Conservation (phyloP, 768 basidiomycete species). For the Aureoboletus auriporus region DNA sequence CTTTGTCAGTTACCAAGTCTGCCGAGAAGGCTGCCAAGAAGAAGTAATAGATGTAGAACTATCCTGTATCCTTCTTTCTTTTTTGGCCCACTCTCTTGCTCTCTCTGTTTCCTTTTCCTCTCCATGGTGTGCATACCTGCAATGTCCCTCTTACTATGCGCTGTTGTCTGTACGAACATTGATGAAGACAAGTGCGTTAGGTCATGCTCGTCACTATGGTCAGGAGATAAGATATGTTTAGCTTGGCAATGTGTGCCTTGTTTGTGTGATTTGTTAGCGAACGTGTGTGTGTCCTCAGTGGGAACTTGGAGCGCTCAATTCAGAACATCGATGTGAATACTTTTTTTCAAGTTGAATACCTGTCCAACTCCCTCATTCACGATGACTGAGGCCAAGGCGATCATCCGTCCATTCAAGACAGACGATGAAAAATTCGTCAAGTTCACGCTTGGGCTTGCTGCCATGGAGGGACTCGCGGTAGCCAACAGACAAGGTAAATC, state of each 20-base stretch:
- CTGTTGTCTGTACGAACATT: slow-evolving; percentile 46
- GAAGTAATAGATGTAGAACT: slow-evolving; percentile 83
- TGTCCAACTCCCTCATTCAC: neutral
- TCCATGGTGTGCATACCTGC: slow-evolving; percentile 32
- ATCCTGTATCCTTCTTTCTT: slow-evolving; percentile 53
- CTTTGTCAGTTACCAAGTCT: slow-evolving; percentile 76
- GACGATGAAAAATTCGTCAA: slow-evolving; percentile 58
- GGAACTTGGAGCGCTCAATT: no score
- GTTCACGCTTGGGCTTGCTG: slow-evolving; percentile 61
- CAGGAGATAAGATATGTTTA: no score
- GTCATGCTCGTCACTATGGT: slow-evolving; percentile 12
- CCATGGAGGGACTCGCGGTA: slow-evolving; percentile 61
- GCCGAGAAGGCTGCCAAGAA: slow-evolving; percentile 96
- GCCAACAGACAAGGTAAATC: slow-evolving; percentile 59
- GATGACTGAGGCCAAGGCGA: slow-evolving; percentile 42
- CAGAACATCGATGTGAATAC: no score
- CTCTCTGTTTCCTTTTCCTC: slow-evolving; percentile 35
- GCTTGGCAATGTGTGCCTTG: no score
- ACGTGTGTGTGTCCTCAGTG: no score
- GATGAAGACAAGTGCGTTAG: slow-evolving; percentile 34
- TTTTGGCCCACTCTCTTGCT: slow-evolving; percentile 37
- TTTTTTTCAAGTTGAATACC: neutral
- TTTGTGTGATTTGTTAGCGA: no score
- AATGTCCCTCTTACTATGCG: slow-evolving; percentile 32
- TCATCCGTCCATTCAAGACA: slow-evolving; percentile 49